Base-by-base conservation (phyloP, 805 yeast genomes). In the Candida railenensis region DNA sequence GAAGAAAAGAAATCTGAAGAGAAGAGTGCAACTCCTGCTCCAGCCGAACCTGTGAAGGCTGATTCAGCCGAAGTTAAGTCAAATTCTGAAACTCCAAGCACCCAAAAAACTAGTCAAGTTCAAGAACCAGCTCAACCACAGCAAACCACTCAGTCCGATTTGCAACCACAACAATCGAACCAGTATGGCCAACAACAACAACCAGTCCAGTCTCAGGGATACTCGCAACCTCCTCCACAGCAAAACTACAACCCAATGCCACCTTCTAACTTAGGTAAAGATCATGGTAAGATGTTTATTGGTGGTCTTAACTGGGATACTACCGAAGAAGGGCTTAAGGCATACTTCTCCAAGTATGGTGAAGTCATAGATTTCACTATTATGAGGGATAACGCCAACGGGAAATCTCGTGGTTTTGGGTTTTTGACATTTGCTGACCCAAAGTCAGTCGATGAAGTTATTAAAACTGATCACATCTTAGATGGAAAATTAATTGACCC, bases 301-400 rank as follows among this genome's bases (percentile, higher is more conserved):
- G 99, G 99, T 52, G 99, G 99, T 43, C 81, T 92, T 57, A 94
- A 92, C 61, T 92, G 98, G 98, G 97, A 92, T 62, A 92, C 99
- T 14, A 84, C 91, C 12, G 98, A 92, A 61, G 96, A 90, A 52
- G 81, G 86, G 30, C 71, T 92, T 67, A 82, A 78, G 54, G 84
- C 82, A 46, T 92, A 92, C 64, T 92, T 92, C 63, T 73, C 85
- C 41, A 85, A 91, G 65, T 92, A 80, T 63, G 99, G 99, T 56
- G 92, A 86, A 53, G 91, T 92, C 45, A 63, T 81, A 37, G 97
- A 91, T 54, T 81, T 87, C 58, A 88, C 92, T 34, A 92, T 92
- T 51, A 92, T 94, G 98, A 85, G 94, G 58, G 98, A 92, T 63
- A 77, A 80, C 37, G 72, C 77, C 40, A 87, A 94, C 5, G 97